These are phyloP conservation scores for Penicillium sp. DNA, from an alignment of 2,329 filamentous ascomycete species.

Conservation along the genomic window DNA sequence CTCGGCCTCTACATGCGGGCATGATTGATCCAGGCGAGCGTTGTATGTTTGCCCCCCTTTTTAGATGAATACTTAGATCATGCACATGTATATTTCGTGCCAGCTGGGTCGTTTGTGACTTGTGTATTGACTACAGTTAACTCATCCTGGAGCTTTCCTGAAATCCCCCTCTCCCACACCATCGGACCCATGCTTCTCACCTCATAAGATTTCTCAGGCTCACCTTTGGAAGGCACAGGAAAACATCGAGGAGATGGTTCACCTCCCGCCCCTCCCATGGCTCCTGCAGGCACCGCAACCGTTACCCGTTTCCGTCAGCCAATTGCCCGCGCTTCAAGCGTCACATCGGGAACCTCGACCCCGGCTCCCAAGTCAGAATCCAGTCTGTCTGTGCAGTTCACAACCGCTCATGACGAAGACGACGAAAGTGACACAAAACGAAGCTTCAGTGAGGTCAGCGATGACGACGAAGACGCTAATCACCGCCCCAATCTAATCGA, in stretches of 20 bases:
- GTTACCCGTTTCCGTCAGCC: conserved; percentile 16
- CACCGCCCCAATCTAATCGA: conserved; percentile 60
- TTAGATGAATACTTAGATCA: not conserved
- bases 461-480: conserved; percentile 30
- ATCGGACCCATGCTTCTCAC: conserved; percentile 16
- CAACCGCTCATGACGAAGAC: conserved; percentile 24
- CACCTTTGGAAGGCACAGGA: conserved; percentile 23
- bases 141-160: not conserved
- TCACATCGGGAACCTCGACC: conserved; percentile 16
- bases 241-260: conserved; percentile 20
- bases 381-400: conserved; percentile 32
- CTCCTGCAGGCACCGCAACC: conserved; percentile 29
- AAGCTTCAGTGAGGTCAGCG: conserved; percentile 31
- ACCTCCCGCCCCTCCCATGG: conserved; percentile 17
- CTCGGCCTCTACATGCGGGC: not conserved
- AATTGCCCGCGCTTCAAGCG: conserved; percentile 20
- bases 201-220: conserved; percentile 17
- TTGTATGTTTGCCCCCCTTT: not conserved
- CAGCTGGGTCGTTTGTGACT: not conserved
- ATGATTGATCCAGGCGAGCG: not conserved
- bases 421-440: conserved; percentile 33
- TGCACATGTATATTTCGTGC: not conserved
- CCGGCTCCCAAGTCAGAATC: conserved; percentile 18
- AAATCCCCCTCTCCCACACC: conserved; percentile 5
- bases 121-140: not conserved